Conservation (phyloP, 257 asterid genomes). For the Solanum lycopersicoides region DNA sequence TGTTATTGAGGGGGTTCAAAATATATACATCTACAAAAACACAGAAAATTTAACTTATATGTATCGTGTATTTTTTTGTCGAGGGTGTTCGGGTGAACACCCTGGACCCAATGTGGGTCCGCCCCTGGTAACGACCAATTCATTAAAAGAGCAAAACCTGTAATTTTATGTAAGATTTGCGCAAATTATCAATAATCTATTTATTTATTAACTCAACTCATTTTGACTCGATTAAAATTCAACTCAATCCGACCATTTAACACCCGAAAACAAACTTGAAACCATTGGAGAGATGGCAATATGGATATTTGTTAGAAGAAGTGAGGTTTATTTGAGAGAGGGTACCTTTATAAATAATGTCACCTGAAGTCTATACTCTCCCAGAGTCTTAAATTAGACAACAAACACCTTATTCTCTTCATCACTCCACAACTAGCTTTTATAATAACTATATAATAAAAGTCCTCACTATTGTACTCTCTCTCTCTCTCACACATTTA, state of each 20-base stretch:
- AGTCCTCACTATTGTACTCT: background rate
- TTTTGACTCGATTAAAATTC: background rate
- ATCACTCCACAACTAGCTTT: background rate
- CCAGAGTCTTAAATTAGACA: conserved; percentile 7
- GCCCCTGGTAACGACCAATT: background rate
- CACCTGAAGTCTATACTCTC: background rate
- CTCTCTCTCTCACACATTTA: background rate
- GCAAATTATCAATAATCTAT: too few species aligned
- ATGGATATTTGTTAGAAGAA: conserved; percentile 10
- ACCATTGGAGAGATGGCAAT: conserved; percentile 14
- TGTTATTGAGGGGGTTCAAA: too few species aligned
- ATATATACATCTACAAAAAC: too few species aligned
- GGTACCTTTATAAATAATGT: conserved; percentile 38
- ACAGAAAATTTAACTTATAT: too few species aligned
- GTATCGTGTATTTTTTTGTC: too few species aligned
- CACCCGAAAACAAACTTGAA: background rate
- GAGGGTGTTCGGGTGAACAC: too few species aligned
- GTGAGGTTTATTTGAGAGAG: conserved; percentile 9
- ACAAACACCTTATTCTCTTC: background rate
- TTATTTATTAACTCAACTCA: background rate
- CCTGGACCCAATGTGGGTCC: too few species aligned
- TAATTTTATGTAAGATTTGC: too few species aligned
- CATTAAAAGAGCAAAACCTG: background rate
- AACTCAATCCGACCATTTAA: background rate
- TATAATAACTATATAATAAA: background rate